A percentile compares a stretch with the other conserved stretches of the same genome.
Evolutionary conservation across 768 basidiomycete genomes (phyloP).

Genomic region (Xanthoconium stramineum): DNA sequence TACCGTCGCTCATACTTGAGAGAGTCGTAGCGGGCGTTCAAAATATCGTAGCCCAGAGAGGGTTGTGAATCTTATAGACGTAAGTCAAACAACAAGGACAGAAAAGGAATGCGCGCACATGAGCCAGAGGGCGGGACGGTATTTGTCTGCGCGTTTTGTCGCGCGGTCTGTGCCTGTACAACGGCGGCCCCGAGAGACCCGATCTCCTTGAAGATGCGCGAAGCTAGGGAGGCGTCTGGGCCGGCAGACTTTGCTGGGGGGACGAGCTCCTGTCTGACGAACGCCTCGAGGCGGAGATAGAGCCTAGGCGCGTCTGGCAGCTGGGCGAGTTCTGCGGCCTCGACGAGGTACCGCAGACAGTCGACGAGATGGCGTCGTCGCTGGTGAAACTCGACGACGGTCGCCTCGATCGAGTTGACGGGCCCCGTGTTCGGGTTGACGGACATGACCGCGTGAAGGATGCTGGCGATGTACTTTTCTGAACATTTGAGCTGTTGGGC

Average conservation of each 20-base stretch:
- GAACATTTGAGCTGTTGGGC: conserved; percentile 80
- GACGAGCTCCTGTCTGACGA: conserved; percentile 55
- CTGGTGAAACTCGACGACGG: conserved; percentile 65
- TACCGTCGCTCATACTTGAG: conserved; percentile 71
- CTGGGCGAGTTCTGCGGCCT: conserved; percentile 51
- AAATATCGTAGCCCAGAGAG: conserved; percentile 61
- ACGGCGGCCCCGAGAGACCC: conserved; percentile 56
- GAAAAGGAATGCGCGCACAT: conserved; percentile 35
- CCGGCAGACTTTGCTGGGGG: conserved; percentile 33
- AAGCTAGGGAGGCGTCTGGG: conserved; percentile 45
- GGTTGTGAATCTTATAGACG: conserved; percentile 37
- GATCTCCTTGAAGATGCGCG: conserved; percentile 60
- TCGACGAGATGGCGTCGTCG: conserved; percentile 69
- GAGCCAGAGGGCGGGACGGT: conserved; percentile 54
- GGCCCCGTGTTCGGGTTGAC: conserved; percentile 62
- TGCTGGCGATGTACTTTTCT: conserved; percentile 71
- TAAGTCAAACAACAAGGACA: neutral
- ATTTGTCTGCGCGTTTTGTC: conserved; percentile 57
- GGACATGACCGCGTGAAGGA: conserved; percentile 62
- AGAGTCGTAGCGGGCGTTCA: conserved; percentile 67
- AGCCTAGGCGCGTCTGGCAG: conserved; percentile 43
- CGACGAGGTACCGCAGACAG: conserved; percentile 65
- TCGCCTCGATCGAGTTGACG: conserved; percentile 57
- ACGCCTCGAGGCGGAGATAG: conserved; percentile 50
- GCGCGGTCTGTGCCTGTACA: conserved; percentile 50